Evolutionary conservation across 352 stramenopile species (phyloP), one percentile per base, ranked within the genome.

Genomic region (Pythium chondricola): DNA sequence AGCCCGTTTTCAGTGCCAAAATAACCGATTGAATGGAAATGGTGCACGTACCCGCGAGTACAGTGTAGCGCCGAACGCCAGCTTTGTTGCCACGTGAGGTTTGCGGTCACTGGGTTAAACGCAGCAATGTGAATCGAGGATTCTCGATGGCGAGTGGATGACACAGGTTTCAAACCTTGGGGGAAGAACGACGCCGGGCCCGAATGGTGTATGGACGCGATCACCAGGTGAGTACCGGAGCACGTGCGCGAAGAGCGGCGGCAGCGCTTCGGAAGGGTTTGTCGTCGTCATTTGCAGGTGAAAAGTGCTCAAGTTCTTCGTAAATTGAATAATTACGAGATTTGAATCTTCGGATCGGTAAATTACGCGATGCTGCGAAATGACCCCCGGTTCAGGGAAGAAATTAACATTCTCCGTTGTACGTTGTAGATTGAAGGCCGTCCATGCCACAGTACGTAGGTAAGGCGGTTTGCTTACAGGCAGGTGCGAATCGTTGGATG

Each of bases 161-260:
- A 26, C 27, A n/a, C 24, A 36, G 16, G 14, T 2, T 24, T 13
- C 45, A 37, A 30, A 71, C 64, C 65, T 69, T 7, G 52, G 43
- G 16, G 47, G 56, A 36, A 55, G 45, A 37, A 93, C 78, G 24
- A 65, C 48, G 7, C 81, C 81, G 2, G 61, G 41, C 2, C 81
- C 81, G 39, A 85, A 93, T 14, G 75, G 70, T 26, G 77, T 89
- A 47, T 67, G 69, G 21, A 92, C 81, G 21, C 47, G 50, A 54
- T 92, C 81, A 26, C 81, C 81, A 9, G 46, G 52, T 22, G 61
- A 52, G 48, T 86, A 92, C 44, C 81, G 81, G 43, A 92, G 52
- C 42, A 68, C 64, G 51, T 82, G 68, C 40, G 81, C 74, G 44
- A 92, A 80, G 40, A 92, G 68, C 67, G 68, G 70, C 62, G 78